Conservation (phyloP, 2,329 filamentous ascomycete species). For the Knoxdaviesia proteae region DNA sequence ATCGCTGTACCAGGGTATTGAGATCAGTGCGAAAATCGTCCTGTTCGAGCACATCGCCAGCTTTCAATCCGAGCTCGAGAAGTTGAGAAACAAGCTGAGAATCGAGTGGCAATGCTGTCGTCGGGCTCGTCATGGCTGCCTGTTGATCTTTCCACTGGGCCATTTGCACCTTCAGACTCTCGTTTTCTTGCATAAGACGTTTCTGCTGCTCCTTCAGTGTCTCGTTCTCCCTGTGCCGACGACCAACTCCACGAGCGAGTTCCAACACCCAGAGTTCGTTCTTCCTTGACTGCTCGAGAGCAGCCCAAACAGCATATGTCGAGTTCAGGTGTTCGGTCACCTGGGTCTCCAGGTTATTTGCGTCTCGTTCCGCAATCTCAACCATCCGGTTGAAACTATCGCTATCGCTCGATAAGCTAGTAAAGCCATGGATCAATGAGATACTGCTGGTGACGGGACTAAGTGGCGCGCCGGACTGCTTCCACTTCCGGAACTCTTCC, state of each 20-base stretch:
- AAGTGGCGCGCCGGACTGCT: conserved; percentile 8
- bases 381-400: no score
- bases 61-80: conserved; percentile 22
- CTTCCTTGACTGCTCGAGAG: conserved; percentile 32
- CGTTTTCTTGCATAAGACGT: conserved; percentile 31
- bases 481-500: conserved; percentile 47
- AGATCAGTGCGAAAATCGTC: conserved; percentile 32
- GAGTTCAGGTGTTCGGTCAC: conserved; percentile 57
- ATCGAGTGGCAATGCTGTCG: conserved; percentile 30
- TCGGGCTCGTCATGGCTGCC: conserved; percentile 32
- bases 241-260: conserved; percentile 35
- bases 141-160: conserved; percentile 18
- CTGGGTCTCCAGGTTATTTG: conserved; percentile 42
- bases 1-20: conserved; percentile 26
- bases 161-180: conserved; percentile 34
- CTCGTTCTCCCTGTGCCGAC: conserved; percentile 33
- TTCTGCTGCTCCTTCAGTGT: conserved; percentile 28
- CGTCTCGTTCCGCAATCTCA: conserved; percentile 9
- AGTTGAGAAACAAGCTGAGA: conserved; percentile 24
- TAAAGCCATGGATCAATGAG: background rate
- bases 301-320: conserved; percentile 58
- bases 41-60: conserved; percentile 17
- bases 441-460: background rate
- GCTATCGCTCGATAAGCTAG: no score
- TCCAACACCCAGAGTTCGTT: conserved; percentile 41